Evolutionary conservation across 768 basidiomycete genomes (phyloP), one percentile per base, ranked within the genome.

Genomic region (Wakefieldia striispora): DNA sequence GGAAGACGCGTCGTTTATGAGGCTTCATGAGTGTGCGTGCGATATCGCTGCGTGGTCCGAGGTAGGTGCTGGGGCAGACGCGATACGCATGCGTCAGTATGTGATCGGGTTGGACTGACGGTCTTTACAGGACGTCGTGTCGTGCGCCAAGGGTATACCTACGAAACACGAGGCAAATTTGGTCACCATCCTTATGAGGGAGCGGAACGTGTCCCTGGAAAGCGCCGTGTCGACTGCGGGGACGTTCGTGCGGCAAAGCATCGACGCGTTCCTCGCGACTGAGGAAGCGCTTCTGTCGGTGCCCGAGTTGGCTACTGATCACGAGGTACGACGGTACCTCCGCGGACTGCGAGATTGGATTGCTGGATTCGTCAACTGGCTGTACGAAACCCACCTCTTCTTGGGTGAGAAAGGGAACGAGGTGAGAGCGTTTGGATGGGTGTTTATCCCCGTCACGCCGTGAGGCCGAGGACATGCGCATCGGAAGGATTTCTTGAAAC

Each of bases 401-500:
- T 77, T 86, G 42, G 81, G 80, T 31, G 73, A 73, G 42, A 77
- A 76, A 47, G 81, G 81, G 0, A 75, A 73, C 35, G 78, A 83
- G 60, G 78, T 83, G 31, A 71, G 78, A 56, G 71, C 72, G 4
- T 83, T 82, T 62, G 82, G 82, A 31, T 84, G 82, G 83, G 76
- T 83, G 1, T 84, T 83, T 55, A 56, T 82, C 46, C 65, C 66
- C 14, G 52, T 57, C 19, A 19, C 47, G 24, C 29, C 38, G 5
- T 61, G 50, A 61, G 17, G 21, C 16, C 12, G 23, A 39, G 6
- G 24, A 11, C n/a, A 17, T 23, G 23, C 23, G 23, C 6, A 16
- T 33, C 2, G 57, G 44, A 23, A 17, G 52, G 40, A 44, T 41
- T 36, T 57, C 43, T 58, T 55, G 51, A 29, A 43, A 44, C n/a